Conservation (phyloP, 164 flowering plant species). For the Liriodendron chinense region DNA sequence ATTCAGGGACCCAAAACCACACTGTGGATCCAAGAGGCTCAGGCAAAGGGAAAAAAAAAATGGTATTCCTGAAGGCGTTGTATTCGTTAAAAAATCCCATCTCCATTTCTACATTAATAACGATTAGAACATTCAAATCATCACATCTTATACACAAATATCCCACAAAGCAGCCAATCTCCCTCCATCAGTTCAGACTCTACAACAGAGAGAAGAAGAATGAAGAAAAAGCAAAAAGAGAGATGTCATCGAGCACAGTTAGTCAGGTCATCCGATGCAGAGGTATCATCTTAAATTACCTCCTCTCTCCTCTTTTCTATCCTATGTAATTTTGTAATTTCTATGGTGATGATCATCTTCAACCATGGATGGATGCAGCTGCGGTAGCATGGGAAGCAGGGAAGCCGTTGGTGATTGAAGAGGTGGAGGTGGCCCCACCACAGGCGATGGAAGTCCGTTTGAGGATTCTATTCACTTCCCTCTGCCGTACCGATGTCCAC, state of each 20-base stretch:
- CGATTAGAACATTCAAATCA: too few relatives aligned
- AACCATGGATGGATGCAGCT: conserved; percentile 27
- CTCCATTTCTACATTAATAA: too few relatives aligned
- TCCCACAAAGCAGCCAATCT: not conserved
- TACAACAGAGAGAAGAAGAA: not conserved
- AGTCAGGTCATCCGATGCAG: conserved; percentile 39
- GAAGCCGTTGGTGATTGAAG: conserved; percentile 62
- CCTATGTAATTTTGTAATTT: not conserved
- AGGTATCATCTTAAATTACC: conserved; percentile 17
- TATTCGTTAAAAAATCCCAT: too few relatives aligned
- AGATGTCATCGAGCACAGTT: conserved; percentile 18
- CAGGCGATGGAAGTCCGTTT: conserved; percentile 59
- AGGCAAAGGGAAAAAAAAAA: too few relatives aligned
- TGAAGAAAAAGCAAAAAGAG: not conserved
- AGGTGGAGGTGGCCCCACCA: conserved; percentile 74
- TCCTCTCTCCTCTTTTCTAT: not conserved
- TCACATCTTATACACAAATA: too few relatives aligned
- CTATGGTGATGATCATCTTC: not conserved
- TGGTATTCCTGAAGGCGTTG: too few relatives aligned
- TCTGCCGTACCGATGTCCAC: conserved; percentile 66
- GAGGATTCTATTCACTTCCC: conserved; percentile 55
- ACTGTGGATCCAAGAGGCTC: too few relatives aligned
- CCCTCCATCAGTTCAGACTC: not conserved
- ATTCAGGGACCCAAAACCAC: too few relatives aligned
- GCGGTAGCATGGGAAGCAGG: conserved; percentile 81